These are phyloP conservation scores for Xylariales sp. DNA, from an alignment of 2,329 filamentous ascomycete species.

Conservation along the genomic window DNA sequence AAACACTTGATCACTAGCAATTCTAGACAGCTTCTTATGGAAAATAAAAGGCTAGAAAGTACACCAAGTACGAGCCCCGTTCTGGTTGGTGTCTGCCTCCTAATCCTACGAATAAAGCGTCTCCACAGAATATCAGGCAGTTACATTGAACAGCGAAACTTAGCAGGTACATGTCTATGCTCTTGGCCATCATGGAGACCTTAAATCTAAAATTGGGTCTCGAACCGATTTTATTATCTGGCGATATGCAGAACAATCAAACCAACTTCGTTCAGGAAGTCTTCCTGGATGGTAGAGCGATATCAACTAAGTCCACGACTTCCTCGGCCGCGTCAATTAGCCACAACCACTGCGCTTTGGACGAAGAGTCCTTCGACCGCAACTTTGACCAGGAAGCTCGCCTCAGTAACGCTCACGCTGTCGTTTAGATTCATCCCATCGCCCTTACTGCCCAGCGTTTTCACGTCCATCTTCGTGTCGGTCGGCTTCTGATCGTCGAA, in stretches of 20 bases:
- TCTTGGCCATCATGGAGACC: no score
- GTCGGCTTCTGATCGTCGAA: slow-evolving; percentile 25
- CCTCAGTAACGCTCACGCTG: slow-evolving; percentile 22
- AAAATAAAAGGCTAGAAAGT: no score
- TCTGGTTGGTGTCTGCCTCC: no score
- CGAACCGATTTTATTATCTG: not conserved
- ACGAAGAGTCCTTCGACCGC: slow-evolving; percentile 16
- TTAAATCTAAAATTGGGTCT: no score
- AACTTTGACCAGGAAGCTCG: slow-evolving; percentile 30
- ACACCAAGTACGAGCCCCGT: no score
- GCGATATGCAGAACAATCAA: not conserved
- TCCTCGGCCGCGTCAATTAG: not conserved
- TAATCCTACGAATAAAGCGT: no score
- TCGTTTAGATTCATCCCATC: slow-evolving; percentile 27
- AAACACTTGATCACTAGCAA: no score
- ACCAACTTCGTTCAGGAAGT: not conserved
- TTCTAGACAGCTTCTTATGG: no score
- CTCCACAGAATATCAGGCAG: no score
- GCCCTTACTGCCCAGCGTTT: slow-evolving; percentile 18
- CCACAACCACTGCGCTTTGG: not conserved
- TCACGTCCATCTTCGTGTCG: slow-evolving; percentile 19
- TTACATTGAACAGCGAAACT: no score
- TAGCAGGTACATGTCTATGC: no score
- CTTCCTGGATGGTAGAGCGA: not conserved
- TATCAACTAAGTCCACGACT: not conserved